A percentile compares a stretch with the other conserved stretches of the same genome.
phyloP scores from a whole-genome alignment of 768 basidiomycete genomes.

The Sutorius australiensis region DNA sequence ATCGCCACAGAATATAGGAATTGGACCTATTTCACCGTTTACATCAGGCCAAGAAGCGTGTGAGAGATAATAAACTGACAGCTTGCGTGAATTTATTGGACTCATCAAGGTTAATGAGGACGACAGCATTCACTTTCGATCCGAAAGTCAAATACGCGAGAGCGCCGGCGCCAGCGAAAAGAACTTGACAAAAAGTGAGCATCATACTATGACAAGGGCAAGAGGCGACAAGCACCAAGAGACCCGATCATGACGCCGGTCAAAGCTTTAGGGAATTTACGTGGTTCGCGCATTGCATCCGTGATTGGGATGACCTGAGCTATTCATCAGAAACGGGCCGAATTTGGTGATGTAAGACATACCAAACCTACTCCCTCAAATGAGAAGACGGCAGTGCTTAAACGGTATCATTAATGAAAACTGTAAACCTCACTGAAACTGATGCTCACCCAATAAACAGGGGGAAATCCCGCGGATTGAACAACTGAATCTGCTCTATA shows the following conservation, averaged over 20 bases:
- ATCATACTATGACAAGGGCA: not conserved
- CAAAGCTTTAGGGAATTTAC: slow-evolving; percentile 84
- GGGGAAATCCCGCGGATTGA: slow-evolving; percentile 88
- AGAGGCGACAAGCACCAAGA: slow-evolving; percentile 43
- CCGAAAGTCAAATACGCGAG: slow-evolving; percentile 90
- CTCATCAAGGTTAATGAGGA: slow-evolving; percentile 88
- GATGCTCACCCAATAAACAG: slow-evolving; percentile 79
- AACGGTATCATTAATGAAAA: slow-evolving; percentile 3
- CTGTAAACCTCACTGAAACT: not conserved
- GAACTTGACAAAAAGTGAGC: slow-evolving; percentile 39
- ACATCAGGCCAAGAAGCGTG: not conserved
- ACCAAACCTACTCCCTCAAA: slow-evolving; percentile 97
- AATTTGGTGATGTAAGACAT: slow-evolving; percentile 21
- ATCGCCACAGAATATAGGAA: slow-evolving; percentile 92
- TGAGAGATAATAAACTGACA: slow-evolving; percentile 42
- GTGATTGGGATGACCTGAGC: slow-evolving; percentile 89
- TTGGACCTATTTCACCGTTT: slow-evolving; percentile 50
- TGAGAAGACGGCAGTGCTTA: slow-evolving; percentile 93
- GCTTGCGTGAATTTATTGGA: slow-evolving; percentile 84
- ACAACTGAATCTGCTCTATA: slow-evolving; percentile 74
- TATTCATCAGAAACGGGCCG: not conserved
- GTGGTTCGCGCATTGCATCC: slow-evolving; percentile 94
- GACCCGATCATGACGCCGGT: slow-evolving; percentile 91
- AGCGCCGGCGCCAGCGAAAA: slow-evolving; percentile 85
- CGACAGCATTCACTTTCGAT: slow-evolving; percentile 83